A percentile compares a stretch with the other conserved stretches of the same genome.
Evolutionary conservation across 176 grass and related monocot species (phyloP).

Genomic region (barley (Hordeum vulgare)): DNA sequence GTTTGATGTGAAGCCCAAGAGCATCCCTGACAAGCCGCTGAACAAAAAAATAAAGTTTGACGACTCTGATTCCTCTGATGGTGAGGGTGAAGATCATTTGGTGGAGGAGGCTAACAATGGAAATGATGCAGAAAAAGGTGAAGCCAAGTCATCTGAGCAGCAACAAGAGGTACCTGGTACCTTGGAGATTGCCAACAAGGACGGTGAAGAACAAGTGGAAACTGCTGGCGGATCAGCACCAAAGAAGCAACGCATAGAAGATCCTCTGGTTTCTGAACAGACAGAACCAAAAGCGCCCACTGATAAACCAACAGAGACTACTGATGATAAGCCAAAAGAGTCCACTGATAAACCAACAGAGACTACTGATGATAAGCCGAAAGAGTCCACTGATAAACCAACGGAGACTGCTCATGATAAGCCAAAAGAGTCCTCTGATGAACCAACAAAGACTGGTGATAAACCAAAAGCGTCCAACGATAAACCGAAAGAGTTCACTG

Average conservation of each 20-base stretch:
- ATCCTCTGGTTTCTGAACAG: conserved; percentile 7
- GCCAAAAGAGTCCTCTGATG: conserved; percentile 1
- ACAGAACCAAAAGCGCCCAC: neutral
- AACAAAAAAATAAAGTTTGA: conserved; percentile 85
- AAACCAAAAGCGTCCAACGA: conserved; percentile 19
- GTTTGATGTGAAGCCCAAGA: conserved; percentile 18
- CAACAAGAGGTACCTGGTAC: conserved; percentile 11
- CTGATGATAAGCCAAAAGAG: neutral
- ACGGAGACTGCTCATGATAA: neutral
- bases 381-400: conserved; percentile 34
- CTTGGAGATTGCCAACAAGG: conserved; percentile 11
- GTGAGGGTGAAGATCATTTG: conserved; percentile 33
- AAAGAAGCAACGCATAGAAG: conserved; percentile 67
- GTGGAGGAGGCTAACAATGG: conserved; percentile 36
- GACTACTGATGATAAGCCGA: neutral
- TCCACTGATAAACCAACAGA: conserved; percentile 6
- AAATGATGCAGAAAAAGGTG: conserved; percentile 35
- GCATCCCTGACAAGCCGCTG: conserved; percentile 42
- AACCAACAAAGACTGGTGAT: neutral
- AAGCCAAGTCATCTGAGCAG: conserved; percentile 14
- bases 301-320: neutral
- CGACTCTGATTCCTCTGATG: conserved; percentile 79
- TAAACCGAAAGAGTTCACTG: conserved; percentile 16
- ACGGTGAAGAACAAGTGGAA: conserved; percentile 18
- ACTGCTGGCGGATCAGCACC: conserved; percentile 35